Evolutionary conservation across 2,329 filamentous ascomycete genomes (phyloP), one percentile per base, ranked within the genome.

Genomic region (Colletotrichum cereale): DNA sequence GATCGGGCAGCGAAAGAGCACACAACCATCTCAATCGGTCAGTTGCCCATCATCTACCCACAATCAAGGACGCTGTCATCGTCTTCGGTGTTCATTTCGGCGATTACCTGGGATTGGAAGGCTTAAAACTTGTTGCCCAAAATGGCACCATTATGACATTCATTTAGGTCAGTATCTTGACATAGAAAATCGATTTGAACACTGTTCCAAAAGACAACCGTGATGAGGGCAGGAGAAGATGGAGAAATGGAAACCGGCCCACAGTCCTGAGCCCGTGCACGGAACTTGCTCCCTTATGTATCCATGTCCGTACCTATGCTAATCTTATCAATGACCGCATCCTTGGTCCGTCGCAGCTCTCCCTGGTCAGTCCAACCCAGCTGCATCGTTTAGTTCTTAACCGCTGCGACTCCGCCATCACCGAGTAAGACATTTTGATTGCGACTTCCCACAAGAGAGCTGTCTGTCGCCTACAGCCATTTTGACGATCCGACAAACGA

Each of bases 21-120:
- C 8, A 62, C 44, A n/a, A 53, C 67, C 1, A 78, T 84, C 56
- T 80, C 80, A 6, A 79, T 84, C 47, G 81, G 57, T 79, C 80
- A 7, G 79, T 84, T 48, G 82, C 82, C 14, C 83, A 84, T 76
- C 75, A 83, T 73, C 44, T 85, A 3, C 78, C 79, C 5, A 85
- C 82, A 2, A 81, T 86, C 11, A 76, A 80, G 53, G 79, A 78
- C 16, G 83, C 84, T 0, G 82, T 85, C 74, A 73, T 79, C 0
- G 85, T 86, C 40, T 84, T 83, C 58, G 80, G 0, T 77, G 85
- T 63, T 80, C 81, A 7, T 77, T 80, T 0, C 84, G 84, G 0
- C 75, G 53, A 11, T 76, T 84, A 18, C 74, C 82, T 1, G 83
- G 85, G 72, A 76, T 76, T 55, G 84, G 84, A 0, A 80, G 74